Conservation (phyloP, 2,329 filamentous ascomycete genomes). For the Ambrosiella cleistominuta region DNA sequence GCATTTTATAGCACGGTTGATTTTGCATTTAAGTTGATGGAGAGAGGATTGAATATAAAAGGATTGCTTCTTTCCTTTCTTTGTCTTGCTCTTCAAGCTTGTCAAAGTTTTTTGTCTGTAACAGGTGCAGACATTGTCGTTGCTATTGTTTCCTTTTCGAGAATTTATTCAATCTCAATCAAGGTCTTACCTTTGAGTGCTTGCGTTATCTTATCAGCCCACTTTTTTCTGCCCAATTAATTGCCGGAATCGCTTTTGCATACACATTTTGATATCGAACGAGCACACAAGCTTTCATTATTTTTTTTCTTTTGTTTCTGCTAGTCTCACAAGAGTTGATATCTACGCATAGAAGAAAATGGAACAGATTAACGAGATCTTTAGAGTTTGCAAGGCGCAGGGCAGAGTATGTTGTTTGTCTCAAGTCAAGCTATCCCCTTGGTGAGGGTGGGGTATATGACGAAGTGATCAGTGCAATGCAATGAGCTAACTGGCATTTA, state of each 20-base stretch:
- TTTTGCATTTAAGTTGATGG: too few relatives aligned
- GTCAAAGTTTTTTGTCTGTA: too few relatives aligned
- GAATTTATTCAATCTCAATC: too few relatives aligned
- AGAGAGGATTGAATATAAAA: too few relatives aligned
- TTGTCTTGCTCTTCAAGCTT: too few relatives aligned
- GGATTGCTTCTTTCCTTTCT: too few relatives aligned
- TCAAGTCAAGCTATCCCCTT: too few relatives aligned
- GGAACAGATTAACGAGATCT: conserved; percentile 42
- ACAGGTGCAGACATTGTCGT: too few relatives aligned
- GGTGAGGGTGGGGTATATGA: too few relatives aligned
- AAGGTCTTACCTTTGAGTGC: neutral
- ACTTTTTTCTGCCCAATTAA: neutral
- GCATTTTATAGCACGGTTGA: too few relatives aligned
- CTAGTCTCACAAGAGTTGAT: neutral
- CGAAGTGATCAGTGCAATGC: neutral
- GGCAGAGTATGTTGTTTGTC: conserved; percentile 31
- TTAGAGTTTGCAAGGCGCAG: conserved; percentile 41
- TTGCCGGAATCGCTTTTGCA: neutral
- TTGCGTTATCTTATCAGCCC: neutral
- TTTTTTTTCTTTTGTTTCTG: neutral
- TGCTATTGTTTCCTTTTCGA: too few relatives aligned
- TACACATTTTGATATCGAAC: neutral
- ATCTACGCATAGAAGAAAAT: conserved; percentile 22
- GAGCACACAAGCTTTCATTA: neutral
- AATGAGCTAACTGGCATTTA: neutral